Evolutionary conservation across 805 yeast genomes (phyloP), one percentile per base, ranked within the genome.

Genomic region (Candida berthetii): DNA sequence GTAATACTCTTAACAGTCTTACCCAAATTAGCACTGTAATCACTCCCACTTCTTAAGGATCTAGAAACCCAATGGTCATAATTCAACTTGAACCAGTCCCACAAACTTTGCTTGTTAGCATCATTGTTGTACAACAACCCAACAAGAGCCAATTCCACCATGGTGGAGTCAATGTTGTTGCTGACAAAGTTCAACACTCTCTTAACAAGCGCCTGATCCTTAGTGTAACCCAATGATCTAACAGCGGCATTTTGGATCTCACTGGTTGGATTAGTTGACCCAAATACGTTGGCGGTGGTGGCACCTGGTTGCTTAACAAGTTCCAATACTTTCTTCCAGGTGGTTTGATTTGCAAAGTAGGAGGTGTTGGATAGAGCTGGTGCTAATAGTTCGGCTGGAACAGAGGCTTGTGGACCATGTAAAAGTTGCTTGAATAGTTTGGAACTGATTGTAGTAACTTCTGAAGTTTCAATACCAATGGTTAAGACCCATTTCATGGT

Each of bases 301-400:
- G 68, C 67, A 35, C 70, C 65, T 7, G 80, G 66, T 42, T 69
- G 69, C 46, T 77, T 78, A 11, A 71, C 74, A 16, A 81, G 55
- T 27, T 75, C 76, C 28, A 72, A 59, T 6, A 80, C 60, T 48
- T 74, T 80, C 57, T 82, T 82, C 70, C 80, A 82, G 31, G 77
- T 80, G 48, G 76, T 59, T 10, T 55, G 49, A 18, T 53, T 73
- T 31, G 62, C 61, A 34, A 60, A 58, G 24, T 60, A 55, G 28
- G 78, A 61, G 3, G 68, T 58, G 10, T 71, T 58, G 11, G 69
- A 62, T 39, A 81, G 60, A 6, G 70, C 61, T 22, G 75, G 62
- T 8, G 68, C 60, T 15, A 77, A 53, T 16, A 82, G 47, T 46
- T 72, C 77, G 38, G 63, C 64, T 3, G 89, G 86, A 32, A 80